A percentile compares a stretch with the other conserved stretches of the same genome.
Evolutionary conservation across 805 yeast species (phyloP).

Genomic region (Candida corydali): DNA sequence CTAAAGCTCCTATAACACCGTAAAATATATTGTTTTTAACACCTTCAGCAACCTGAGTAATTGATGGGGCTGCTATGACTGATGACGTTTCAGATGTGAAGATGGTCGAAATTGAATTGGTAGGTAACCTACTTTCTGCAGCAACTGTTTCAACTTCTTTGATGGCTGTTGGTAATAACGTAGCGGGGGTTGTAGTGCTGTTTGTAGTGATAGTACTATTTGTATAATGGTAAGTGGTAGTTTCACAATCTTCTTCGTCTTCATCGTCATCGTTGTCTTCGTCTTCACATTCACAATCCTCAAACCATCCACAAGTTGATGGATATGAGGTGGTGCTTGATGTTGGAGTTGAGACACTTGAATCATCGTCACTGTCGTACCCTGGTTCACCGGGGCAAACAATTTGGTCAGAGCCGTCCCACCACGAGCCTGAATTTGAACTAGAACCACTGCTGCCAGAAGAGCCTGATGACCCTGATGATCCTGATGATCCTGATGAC

Average conservation of each 20-base stretch:
- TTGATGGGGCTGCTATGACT: neutral
- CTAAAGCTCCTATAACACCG: constrained; percentile 4
- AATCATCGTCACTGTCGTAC: constrained; percentile 12
- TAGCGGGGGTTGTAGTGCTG: neutral
- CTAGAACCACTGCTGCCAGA: neutral
- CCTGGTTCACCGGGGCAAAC: constrained; percentile 13
- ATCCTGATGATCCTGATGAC: constrained; percentile 4
- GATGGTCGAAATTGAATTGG: constrained; percentile 2
- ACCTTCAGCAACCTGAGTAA: constrained; percentile 3
- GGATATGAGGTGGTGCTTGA: constrained; percentile 1
- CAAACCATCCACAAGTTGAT: constrained; percentile 8
- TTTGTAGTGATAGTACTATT: neutral
- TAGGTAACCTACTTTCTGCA: neutral
- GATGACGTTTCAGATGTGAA: constrained; percentile 1
- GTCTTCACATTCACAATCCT: constrained; percentile 9
- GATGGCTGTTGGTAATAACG: constrained; percentile 3
- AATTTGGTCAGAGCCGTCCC: constrained; percentile 8
- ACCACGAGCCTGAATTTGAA: constrained; percentile 1
- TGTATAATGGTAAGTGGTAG: constrained; percentile 2
- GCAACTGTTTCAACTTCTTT: constrained; percentile 4
- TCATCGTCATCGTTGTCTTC: constrained; percentile 7
- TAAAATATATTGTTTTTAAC: constrained; percentile 1
- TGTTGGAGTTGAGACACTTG: constrained; percentile 1
- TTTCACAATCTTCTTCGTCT: constrained; percentile 6
- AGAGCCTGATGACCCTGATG: constrained; percentile 2